A percentile compares a stretch with the other conserved stretches of the same genome.
phyloP scores from a whole-genome alignment of 2,329 filamentous ascomycete genomes.

The Tetracladium maxilliforme region DNA sequence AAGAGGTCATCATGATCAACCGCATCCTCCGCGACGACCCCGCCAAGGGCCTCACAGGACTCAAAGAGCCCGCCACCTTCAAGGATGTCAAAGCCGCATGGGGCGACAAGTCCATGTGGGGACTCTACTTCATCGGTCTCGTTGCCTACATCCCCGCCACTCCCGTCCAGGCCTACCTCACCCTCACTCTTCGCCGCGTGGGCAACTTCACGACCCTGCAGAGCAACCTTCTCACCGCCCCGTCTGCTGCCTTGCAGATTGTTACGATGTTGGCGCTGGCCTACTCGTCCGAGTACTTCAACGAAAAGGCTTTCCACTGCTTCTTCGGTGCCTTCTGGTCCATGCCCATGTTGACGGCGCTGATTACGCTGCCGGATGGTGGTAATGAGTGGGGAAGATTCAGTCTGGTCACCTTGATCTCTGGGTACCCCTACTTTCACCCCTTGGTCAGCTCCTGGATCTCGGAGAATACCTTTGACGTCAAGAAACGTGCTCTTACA shows the following conservation, averaged over 20 bases:
- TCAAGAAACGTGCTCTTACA: constrained; percentile 31
- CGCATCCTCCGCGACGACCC: constrained; percentile 37
- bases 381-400: constrained; percentile 36
- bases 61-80: constrained; percentile 25
- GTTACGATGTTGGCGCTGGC: constrained; percentile 37
- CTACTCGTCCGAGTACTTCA: constrained; percentile 36
- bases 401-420: constrained; percentile 32
- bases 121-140: constrained; percentile 31
- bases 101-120: constrained; percentile 31
- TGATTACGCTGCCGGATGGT: constrained; percentile 30
- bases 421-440: constrained; percentile 43
- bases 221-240: constrained; percentile 48
- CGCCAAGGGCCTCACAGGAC: constrained; percentile 31
- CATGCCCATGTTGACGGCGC: constrained; percentile 32
- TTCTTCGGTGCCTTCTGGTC: constrained; percentile 35
- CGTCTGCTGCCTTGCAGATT: constrained; percentile 39
- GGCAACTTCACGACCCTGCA: constrained; percentile 43
- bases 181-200: constrained; percentile 37
- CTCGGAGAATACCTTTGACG: constrained; percentile 31
- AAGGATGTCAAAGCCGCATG: constrained; percentile 27
- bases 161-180: constrained; percentile 33
- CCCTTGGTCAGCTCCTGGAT: constrained; percentile 36
- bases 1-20: constrained; percentile 59
- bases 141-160: constrained; percentile 31
- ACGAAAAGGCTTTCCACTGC: constrained; percentile 36